phyloP scores from a whole-genome alignment of 208 protist genomes.

The Trypanosoma brucei region DNA sequence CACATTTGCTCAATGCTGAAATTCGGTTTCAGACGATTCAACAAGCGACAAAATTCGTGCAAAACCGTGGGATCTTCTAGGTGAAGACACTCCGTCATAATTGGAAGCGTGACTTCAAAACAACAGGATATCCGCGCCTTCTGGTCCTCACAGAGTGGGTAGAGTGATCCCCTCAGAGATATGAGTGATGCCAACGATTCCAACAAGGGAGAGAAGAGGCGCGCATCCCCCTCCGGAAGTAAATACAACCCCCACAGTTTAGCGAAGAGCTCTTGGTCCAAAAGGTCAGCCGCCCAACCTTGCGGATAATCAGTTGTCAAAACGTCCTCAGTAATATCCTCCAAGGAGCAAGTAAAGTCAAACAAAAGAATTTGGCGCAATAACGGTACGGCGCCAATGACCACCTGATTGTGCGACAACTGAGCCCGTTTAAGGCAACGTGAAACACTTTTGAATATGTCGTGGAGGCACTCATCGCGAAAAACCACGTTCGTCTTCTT shows the following conservation, averaged over 20 bases:
- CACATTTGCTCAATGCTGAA: slow-evolving; percentile 48
- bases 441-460: slow-evolving; percentile 34
- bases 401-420: slow-evolving; percentile 5
- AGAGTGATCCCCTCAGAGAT: slow-evolving; percentile 25
- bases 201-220: slow-evolving; percentile 19
- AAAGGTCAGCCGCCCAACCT: slow-evolving; percentile 21
- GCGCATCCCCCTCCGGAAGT: slow-evolving; percentile 2
- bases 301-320: slow-evolving; percentile 22
- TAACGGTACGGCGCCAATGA: slow-evolving; percentile 17
- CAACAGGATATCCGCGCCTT: slow-evolving; percentile 33
- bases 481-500: slow-evolving; percentile 26
- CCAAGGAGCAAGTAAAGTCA: slow-evolving; percentile 25
- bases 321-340: slow-evolving; percentile 13
- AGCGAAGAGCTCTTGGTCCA: slow-evolving; percentile 21
- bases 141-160: slow-evolving; percentile 17
- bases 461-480: slow-evolving; percentile 40
- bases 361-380: slow-evolving; percentile 23
- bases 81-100: slow-evolving; percentile 43
- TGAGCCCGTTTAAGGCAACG: slow-evolving; percentile 11
- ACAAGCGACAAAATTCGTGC: slow-evolving; percentile 38
- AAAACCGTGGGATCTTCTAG: slow-evolving; percentile 22
- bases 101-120: slow-evolving; percentile 41
- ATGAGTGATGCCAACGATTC: slow-evolving; percentile 24
- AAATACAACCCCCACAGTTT: slow-evolving; percentile 29
- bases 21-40: slow-evolving; percentile 63